These are phyloP conservation scores for Boletus eberwhitei DNA, from an alignment of 768 basidiomycete genomes.

Conservation along the genomic window DNA sequence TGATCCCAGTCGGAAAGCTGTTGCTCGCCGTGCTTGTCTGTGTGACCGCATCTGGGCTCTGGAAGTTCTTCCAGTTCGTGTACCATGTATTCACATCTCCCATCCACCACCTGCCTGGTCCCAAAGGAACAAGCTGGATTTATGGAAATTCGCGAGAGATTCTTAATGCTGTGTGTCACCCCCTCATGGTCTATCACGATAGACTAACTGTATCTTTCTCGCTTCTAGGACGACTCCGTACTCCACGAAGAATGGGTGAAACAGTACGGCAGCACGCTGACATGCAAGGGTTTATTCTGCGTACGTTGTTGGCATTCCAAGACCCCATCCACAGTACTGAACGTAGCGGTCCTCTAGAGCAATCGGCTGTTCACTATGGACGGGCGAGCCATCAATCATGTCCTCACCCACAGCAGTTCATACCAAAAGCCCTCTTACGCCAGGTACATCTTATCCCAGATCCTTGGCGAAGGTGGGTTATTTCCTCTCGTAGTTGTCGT, in stretches of 20 bases:
- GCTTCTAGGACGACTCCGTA: constrained; percentile 1
- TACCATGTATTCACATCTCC: constrained; percentile 41
- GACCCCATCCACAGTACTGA: not conserved
- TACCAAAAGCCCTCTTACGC: constrained; percentile 47
- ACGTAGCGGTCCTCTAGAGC: constrained; percentile 12
- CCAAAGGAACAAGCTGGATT: constrained; percentile 42
- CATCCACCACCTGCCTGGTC: constrained; percentile 43
- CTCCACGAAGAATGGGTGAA: constrained; percentile 15
- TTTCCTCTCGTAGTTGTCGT: not conserved
- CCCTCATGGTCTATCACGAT: too few relatives aligned
- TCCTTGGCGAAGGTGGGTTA: constrained; percentile 1
- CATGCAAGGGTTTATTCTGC: constrained; percentile 9
- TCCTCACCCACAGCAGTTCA: constrained; percentile 47
- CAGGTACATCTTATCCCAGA: not conserved
- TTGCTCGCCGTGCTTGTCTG: constrained; percentile 2
- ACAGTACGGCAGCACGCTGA: constrained; percentile 9
- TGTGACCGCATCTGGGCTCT: not conserved
- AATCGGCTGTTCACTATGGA: constrained; percentile 55
- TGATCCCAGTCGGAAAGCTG: constrained; percentile 4
- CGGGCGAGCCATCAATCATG: constrained; percentile 56
- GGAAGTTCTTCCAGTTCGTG: constrained; percentile 16
- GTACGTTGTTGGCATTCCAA: not conserved
- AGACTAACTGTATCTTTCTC: not conserved
- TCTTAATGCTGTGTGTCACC: constrained; percentile 35
- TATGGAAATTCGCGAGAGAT: constrained; percentile 51